A percentile compares a stretch with the other conserved stretches of the same genome.
phyloP scores from a whole-genome alignment of 345 rosid genomes.

The Nasturtium officinale region DNA sequence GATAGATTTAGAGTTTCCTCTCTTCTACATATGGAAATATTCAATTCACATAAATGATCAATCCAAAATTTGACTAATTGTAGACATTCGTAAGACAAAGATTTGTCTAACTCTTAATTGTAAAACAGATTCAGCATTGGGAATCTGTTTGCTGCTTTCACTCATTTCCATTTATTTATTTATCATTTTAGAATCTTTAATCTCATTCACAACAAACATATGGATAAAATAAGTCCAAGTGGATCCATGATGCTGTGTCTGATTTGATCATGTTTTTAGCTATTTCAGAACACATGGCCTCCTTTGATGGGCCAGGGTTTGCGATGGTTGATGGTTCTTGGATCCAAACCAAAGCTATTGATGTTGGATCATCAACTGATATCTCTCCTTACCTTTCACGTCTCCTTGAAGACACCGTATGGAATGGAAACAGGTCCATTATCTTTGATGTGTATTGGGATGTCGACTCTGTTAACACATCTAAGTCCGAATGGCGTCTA shows the following conservation, averaged over 20 bases:
- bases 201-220: not conserved
- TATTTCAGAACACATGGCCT: slow-evolving; percentile 33
- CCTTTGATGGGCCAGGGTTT: slow-evolving; percentile 43
- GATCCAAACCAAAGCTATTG: slow-evolving; percentile 43
- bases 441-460: slow-evolving; percentile 44
- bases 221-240: not conserved
- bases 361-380: slow-evolving; percentile 36
- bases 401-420: slow-evolving; percentile 34
- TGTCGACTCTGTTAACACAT: not conserved
- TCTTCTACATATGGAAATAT: not conserved
- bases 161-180: no score
- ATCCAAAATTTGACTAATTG: not conserved
- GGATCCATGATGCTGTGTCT: slow-evolving; percentile 7
- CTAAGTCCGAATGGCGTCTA: slow-evolving; percentile 41
- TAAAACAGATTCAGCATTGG: no score
- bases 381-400: slow-evolving; percentile 45
- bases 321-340: slow-evolving; percentile 35
- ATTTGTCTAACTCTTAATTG: not conserved
- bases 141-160: no score
- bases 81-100: no score
- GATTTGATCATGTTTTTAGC: not conserved
- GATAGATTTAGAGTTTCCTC: not conserved
- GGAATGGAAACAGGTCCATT: slow-evolving; percentile 41
- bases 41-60: not conserved
- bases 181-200: not conserved